These are phyloP conservation scores for Suillus subalutaceus DNA, from an alignment of 768 basidiomycete genomes.

Conservation along the genomic window DNA sequence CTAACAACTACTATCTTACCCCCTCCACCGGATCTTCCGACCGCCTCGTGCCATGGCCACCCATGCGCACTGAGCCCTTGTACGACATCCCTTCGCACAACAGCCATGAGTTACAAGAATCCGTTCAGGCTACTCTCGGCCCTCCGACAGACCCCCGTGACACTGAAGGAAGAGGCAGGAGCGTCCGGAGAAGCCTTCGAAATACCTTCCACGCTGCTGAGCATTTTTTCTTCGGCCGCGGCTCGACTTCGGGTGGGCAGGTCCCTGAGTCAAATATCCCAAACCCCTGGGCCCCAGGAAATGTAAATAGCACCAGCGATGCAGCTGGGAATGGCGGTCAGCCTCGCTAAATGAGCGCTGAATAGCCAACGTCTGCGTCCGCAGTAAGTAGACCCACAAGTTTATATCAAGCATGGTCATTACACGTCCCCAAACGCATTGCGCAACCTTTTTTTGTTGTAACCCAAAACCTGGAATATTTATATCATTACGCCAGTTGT, in stretches of 20 bases:
- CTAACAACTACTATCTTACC: conserved; percentile 3
- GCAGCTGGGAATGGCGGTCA: conserved; percentile 25
- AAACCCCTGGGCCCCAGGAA: conserved; percentile 10
- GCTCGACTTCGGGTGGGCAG: conserved; percentile 29
- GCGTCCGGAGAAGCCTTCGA: conserved; percentile 65
- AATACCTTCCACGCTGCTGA: conserved; percentile 73
- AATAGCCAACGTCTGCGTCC: background rate
- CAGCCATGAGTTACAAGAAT: conserved; percentile 45
- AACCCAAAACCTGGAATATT: conserved; percentile 8
- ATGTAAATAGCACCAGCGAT: conserved; percentile 24
- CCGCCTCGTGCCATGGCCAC: conserved; percentile 45
- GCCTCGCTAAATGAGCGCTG: conserved; percentile 22
- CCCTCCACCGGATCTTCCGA: conserved; percentile 15
- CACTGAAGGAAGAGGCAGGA: conserved; percentile 55
- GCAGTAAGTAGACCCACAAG: conserved; percentile 1
- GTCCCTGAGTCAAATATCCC: background rate
- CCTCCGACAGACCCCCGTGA: conserved; percentile 32
- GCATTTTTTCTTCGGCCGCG: conserved; percentile 68
- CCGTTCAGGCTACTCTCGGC: conserved; percentile 37
- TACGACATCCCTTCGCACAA: conserved; percentile 34
- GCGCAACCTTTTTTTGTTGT: conserved; percentile 2
- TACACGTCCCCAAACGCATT: background rate
- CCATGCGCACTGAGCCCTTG: conserved; percentile 39
- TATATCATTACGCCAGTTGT: conserved; percentile 3
- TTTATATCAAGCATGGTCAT: conserved; percentile 4